Conservation (phyloP, 306 rosid genomes). For the Cucumis hystrix region DNA sequence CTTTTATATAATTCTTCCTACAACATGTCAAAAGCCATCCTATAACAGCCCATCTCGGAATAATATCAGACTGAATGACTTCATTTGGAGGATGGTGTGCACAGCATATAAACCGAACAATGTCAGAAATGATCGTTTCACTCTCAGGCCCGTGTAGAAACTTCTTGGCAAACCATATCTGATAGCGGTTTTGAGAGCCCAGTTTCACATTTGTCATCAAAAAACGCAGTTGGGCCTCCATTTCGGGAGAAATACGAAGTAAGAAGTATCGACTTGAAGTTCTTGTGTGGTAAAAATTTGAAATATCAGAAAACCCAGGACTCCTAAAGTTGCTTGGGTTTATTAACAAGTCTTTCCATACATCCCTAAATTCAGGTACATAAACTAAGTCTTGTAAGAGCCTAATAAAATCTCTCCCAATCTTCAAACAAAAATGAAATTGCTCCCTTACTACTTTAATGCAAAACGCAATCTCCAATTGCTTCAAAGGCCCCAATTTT, state of each 20-base stretch:
- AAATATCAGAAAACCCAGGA: conserved; percentile 35
- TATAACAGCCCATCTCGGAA: conserved; percentile 78
- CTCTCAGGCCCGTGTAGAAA: conserved; percentile 37
- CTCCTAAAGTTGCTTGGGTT: conserved; percentile 30
- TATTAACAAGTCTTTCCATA: conserved; percentile 46
- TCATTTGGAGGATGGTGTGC: conserved; percentile 79
- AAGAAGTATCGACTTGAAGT: conserved; percentile 42
- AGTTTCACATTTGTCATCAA: conserved; percentile 57
- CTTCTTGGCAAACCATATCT: conserved; percentile 56
- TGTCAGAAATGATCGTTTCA: conserved; percentile 51
- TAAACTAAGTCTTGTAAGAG: conserved; percentile 57
- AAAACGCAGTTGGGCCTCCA: conserved; percentile 59
- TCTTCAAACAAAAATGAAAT: conserved; percentile 48
- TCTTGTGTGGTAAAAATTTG: conserved; percentile 38
- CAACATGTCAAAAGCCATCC: conserved; percentile 74
- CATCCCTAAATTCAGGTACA: conserved; percentile 42
- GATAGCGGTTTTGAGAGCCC: conserved; percentile 60
- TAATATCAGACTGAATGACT: conserved; percentile 63
- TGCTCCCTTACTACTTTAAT: conserved; percentile 47
- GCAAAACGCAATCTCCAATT: conserved; percentile 52
- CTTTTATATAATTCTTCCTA: conserved; percentile 30
- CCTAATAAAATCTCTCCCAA: conserved; percentile 75
- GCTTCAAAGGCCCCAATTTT: conserved; percentile 38
- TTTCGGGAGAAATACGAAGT: conserved; percentile 63
- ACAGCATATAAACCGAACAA: conserved; percentile 69